A percentile compares a stretch with the other conserved stretches of the same genome.
These are phyloP conservation scores for Alternaria viburni DNA, from an alignment of 2,329 filamentous ascomycete genomes.

Conservation along the genomic window DNA sequence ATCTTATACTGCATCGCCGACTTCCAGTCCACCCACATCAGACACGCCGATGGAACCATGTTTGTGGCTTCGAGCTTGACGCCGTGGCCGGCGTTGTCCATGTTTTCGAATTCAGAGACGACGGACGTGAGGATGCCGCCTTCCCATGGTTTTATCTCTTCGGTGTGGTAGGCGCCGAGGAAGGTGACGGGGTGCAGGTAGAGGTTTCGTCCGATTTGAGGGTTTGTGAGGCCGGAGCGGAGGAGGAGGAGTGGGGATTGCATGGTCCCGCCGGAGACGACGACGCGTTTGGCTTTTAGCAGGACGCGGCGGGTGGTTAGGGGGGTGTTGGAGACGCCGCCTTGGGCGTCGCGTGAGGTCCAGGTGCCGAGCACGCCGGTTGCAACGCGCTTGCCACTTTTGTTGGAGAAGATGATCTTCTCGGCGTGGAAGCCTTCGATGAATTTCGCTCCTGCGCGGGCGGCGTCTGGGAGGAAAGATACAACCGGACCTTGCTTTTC, in stretches of 20 bases:
- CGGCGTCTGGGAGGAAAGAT: conserved; percentile 80
- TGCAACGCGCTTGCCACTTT: conserved; percentile 62
- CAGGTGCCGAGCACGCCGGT: conserved; percentile 76
- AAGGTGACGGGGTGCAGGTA: conserved; percentile 76
- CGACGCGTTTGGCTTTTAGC: conserved; percentile 79
- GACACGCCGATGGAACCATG: conserved; percentile 73
- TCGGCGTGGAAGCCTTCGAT: conserved; percentile 81
- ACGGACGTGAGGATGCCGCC: conserved; percentile 81
- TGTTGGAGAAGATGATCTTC: conserved; percentile 70
- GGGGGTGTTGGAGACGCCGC: conserved; percentile 62
- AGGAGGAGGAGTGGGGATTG: conserved; percentile 78
- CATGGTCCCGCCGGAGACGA: conserved; percentile 78
- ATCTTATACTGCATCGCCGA: conserved; percentile 74
- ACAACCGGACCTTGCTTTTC: conserved; percentile 81
- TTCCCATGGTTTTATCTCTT: conserved; percentile 69
- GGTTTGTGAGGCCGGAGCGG: conserved; percentile 80
- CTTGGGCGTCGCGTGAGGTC: conserved; percentile 71
- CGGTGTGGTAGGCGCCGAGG: conserved; percentile 67
- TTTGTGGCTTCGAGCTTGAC: conserved; percentile 77
- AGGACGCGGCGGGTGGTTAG: conserved; percentile 66
- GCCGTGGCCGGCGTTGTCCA: conserved; percentile 81
- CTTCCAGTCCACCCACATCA: conserved; percentile 71
- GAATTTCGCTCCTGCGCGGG: conserved; percentile 76
- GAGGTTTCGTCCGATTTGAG: conserved; percentile 81
- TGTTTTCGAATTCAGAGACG: conserved; percentile 77